Evolutionary conservation across 108 stramenopile species (phyloP), one percentile per base, ranked within the genome.

Genomic region (Cyclotella kingstonii): DNA sequence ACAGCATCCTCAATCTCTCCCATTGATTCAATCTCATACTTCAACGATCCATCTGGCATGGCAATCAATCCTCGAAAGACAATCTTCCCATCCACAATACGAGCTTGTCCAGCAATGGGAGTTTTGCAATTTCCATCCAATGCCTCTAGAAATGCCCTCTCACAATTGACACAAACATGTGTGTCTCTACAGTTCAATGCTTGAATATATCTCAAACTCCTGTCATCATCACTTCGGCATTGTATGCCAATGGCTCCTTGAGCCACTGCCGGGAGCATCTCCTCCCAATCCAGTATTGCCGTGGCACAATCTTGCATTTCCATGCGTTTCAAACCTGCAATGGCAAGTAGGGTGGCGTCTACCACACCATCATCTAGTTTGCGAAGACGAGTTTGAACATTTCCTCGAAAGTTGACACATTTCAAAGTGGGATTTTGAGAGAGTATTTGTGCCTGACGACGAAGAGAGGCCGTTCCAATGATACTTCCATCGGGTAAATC

Each of bases 211-310:
- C 87, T 89, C 63, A 97, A 78, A 41, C 81, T 76, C 21, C 86
- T 76, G 27, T 84, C 92, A 68, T 98, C 97, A 73, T 97, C 96
- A 14, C 63, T 70, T 58, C 97, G 87, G 80, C 98, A 98, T 79
- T 99, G 98, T 52, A 99, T 97, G 53, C 97, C 99, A 76, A 99
- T 98, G 61, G 99, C 98, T 41, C 99, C 99, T 72, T 99, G 99
- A 3, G 98, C 95, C 30, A 99, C 99, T 23, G 98, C 97, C 26
- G 97, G 98, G 40, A 98, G 92, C 96, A 99, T 99, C 54, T 97
- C 94, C 42, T 91, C 91, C 88, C 89, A 94, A 17, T 91, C 93
- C 66, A 98, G 83, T 1, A 97, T 85, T 11, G 86, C 60, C 5
- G 96, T 95, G 48, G 96, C 96, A 48, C 92, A 86, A 8, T 84